Percentiles rank a stretch among this genome's conserved stretches.
phyloP scores from a whole-genome alignment of 169 alveolate genomes.

The Prorocentrum cordatum region DNA sequence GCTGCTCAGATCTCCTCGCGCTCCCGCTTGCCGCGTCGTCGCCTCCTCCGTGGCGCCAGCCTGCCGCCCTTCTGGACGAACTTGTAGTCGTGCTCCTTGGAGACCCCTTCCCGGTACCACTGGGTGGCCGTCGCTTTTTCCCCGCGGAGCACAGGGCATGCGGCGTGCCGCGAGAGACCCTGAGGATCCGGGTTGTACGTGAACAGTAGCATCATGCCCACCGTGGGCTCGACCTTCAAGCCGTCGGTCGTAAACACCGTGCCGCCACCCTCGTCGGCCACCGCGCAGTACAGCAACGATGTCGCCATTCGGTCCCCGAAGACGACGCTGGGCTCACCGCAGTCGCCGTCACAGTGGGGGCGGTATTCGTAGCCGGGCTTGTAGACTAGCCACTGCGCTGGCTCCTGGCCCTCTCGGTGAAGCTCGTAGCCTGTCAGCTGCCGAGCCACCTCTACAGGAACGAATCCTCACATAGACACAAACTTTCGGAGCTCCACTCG shows the following conservation, averaged over 20 bases:
- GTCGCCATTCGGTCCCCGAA: not conserved
- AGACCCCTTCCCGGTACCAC: not conserved
- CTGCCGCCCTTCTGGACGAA: too few relatives aligned
- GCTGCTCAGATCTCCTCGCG: too few relatives aligned
- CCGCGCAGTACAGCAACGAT: not conserved
- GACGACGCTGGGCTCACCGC: not conserved
- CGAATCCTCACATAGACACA: too few relatives aligned
- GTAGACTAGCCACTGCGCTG: not conserved
- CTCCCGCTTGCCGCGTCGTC: too few relatives aligned
- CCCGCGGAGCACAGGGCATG: not conserved
- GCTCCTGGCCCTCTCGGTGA: not conserved
- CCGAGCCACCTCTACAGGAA: not conserved
- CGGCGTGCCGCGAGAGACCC: not conserved
- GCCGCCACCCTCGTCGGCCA: not conserved
- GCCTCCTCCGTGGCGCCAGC: too few relatives aligned
- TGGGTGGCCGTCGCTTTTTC: not conserved
- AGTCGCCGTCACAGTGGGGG: not conserved
- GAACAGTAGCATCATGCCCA: not conserved
- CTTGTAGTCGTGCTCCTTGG: too few relatives aligned
- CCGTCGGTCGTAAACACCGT: not conserved
- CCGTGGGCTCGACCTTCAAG: not conserved
- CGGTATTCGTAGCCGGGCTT: not conserved
- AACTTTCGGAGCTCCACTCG: too few relatives aligned
- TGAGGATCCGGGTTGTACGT: not conserved
- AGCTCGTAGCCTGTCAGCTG: not conserved